These are phyloP conservation scores for Saksenaea oblongispora DNA, from an alignment of 371 early-diverging fungal genomes.

Conservation along the genomic window DNA sequence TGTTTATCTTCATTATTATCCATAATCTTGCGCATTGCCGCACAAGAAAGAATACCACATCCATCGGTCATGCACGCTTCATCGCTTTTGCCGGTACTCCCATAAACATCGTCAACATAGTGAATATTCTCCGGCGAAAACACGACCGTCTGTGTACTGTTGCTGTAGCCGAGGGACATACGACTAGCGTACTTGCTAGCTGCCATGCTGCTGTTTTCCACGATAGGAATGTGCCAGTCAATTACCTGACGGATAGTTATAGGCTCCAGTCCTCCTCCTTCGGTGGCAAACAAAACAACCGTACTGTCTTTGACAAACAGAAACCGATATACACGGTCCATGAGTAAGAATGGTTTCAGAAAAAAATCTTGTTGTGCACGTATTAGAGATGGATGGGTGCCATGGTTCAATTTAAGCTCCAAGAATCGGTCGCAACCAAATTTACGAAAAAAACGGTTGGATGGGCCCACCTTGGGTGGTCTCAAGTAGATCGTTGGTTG, in stretches of 20 bases:
- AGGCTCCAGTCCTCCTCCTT: constrained; percentile 10
- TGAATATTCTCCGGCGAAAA: constrained; percentile 15
- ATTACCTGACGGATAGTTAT: constrained; percentile 15
- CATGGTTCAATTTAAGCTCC: constrained; percentile 10
- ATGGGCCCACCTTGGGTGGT: constrained; percentile 11
- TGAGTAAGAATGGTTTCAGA: constrained; percentile 14
- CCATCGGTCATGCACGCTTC: constrained; percentile 27
- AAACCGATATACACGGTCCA: constrained; percentile 17
- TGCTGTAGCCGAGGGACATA: constrained; percentile 23
- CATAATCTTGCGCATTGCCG: constrained; percentile 18
- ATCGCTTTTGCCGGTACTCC: neutral
- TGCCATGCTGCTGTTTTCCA: constrained; percentile 13
- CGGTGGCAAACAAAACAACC: constrained; percentile 23
- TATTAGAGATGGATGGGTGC: neutral
- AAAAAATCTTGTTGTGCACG: constrained; percentile 12
- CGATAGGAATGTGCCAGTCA: constrained; percentile 20
- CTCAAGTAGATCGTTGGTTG: constrained; percentile 4
- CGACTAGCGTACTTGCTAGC: constrained; percentile 17
- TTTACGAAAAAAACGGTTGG: constrained; percentile 22
- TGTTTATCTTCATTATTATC: constrained; percentile 1
- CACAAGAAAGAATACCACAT: constrained; percentile 21
- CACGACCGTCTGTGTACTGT: constrained; percentile 14
- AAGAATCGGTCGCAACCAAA: constrained; percentile 22
- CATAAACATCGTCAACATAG: constrained; percentile 8
- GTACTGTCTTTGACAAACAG: constrained; percentile 19